A percentile compares a stretch with the other conserved stretches of the same genome.
Evolutionary conservation across 2,329 filamentous ascomycete species (phyloP).

Genomic region (Albifimbria verrucaria): DNA sequence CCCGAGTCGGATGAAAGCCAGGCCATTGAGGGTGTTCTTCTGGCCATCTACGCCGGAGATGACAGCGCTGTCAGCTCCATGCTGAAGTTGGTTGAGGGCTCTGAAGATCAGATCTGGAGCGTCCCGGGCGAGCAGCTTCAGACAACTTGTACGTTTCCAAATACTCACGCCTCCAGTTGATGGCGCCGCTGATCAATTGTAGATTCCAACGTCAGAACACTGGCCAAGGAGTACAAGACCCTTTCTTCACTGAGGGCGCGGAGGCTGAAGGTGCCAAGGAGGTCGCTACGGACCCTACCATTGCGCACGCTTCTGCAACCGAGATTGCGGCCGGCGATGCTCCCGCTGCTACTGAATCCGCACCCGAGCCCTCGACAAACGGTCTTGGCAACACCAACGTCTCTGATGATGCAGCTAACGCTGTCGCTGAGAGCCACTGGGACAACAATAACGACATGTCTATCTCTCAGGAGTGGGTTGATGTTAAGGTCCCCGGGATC

Average conservation of each 20-base stretch:
- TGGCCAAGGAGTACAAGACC: slow-evolving; percentile 50
- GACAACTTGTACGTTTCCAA: slow-evolving; percentile 65
- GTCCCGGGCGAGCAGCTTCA: slow-evolving; percentile 62
- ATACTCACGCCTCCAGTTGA: neutral
- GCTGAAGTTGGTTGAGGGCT: slow-evolving; percentile 72
- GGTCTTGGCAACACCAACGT: slow-evolving; percentile 49
- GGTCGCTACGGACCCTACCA: slow-evolving; percentile 58
- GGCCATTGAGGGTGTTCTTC: slow-evolving; percentile 75
- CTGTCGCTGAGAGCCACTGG: slow-evolving; percentile 65
- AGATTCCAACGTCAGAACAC: slow-evolving; percentile 40
- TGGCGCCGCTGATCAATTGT: slow-evolving; percentile 13
- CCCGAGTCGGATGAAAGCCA: slow-evolving; percentile 67
- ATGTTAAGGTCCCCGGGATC: slow-evolving; percentile 67
- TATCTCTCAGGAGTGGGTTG: slow-evolving; percentile 67
- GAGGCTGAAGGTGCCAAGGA: slow-evolving; percentile 32
- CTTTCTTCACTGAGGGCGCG: slow-evolving; percentile 25
- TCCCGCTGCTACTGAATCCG: slow-evolving; percentile 36
- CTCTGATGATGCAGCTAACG: slow-evolving; percentile 52
- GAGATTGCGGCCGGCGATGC: slow-evolving; percentile 56
- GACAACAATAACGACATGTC: slow-evolving; percentile 46
- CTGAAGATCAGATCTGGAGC: slow-evolving; percentile 62
- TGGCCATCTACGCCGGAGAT: slow-evolving; percentile 77
- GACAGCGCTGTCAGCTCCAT: slow-evolving; percentile 70
- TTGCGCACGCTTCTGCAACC: slow-evolving; percentile 63
- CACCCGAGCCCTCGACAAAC: slow-evolving; percentile 33